Percentiles rank a stretch among this genome's conserved stretches.
Conservation (phyloP, 169 alveolate species). For the Hepatocystis sp. region DNA sequence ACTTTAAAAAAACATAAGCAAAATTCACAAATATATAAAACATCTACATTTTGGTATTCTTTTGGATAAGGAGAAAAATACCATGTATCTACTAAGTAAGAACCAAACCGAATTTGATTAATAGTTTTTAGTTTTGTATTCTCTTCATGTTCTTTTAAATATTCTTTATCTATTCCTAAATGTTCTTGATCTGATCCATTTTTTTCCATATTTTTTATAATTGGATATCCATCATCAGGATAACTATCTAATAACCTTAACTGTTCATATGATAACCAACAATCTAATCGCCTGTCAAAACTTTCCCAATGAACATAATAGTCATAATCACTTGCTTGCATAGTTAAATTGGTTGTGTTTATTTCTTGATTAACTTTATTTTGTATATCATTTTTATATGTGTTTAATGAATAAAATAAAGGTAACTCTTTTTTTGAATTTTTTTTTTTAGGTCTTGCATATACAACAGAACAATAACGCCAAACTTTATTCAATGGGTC, state of each 20-base stretch:
- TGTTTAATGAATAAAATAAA: constrained; percentile 16
- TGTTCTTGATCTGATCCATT: constrained; percentile 85
- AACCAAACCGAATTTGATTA: constrained; percentile 94
- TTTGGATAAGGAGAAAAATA: constrained; percentile 98
- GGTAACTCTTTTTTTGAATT: constrained; percentile 1
- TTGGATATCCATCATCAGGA: constrained; percentile 81
- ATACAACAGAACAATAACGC: constrained; percentile 82
- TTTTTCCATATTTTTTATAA: constrained; percentile 75
- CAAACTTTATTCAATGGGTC: constrained; percentile 79
- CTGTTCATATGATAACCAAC: constrained; percentile 90
- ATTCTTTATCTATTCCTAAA: constrained; percentile 92
- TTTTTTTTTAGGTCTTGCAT: constrained; percentile 79
- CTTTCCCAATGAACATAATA: constrained; percentile 92
- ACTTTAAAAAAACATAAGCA: constrained; percentile 93
- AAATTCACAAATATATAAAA: constrained; percentile 95
- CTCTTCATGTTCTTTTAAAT: constrained; percentile 94
- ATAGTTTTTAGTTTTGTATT: constrained; percentile 96
- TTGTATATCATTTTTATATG: constrained; percentile 14
- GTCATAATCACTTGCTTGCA: constrained; percentile 85
- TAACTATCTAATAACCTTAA: constrained; percentile 86
- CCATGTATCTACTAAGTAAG: constrained; percentile 96
- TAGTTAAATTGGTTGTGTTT: constrained; percentile 10
- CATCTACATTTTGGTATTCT: constrained; percentile 94
- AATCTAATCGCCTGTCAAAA: constrained; percentile 90
- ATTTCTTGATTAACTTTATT: constrained; percentile 49